These are phyloP conservation scores for Kodamaea nitidulidarum DNA, from an alignment of 805 yeast genomes.

Conservation along the genomic window DNA sequence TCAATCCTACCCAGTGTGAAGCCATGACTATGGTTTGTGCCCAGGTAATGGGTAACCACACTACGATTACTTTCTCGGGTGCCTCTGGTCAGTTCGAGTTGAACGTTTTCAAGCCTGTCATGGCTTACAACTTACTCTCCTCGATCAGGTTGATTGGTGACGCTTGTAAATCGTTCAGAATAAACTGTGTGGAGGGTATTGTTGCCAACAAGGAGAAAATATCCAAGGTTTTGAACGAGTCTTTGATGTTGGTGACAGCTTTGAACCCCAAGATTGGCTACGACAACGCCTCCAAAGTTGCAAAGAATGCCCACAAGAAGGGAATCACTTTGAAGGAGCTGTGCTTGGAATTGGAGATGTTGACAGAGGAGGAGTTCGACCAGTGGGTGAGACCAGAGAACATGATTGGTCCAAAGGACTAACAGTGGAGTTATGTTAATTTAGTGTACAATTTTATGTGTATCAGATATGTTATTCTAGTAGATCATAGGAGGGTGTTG, in stretches of 20 bases:
- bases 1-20: constrained; percentile 39
- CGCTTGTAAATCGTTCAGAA: constrained; percentile 31
- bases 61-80: constrained; percentile 36
- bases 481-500: too few species aligned
- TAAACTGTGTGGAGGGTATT: constrained; percentile 37
- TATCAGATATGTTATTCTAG: neutral
- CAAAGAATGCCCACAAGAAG: constrained; percentile 40
- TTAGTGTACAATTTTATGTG: neutral
- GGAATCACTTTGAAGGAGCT: constrained; percentile 37
- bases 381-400: constrained; percentile 40
- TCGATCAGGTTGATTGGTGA: constrained; percentile 35
- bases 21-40: constrained; percentile 40
- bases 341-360: constrained; percentile 33
- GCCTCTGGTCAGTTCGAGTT: constrained; percentile 40
- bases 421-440: neutral
- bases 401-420: constrained; percentile 35
- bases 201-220: constrained; percentile 35
- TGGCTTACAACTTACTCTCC: constrained; percentile 33
- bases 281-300: constrained; percentile 38
- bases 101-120: constrained; percentile 39
- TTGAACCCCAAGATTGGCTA: constrained; percentile 40
- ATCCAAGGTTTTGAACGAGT: constrained; percentile 33
- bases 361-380: constrained; percentile 32
- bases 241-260: constrained; percentile 40
- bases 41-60: constrained; percentile 38